Conservation (phyloP, 441 rosid species). For the Erodium trifolium region DNA sequence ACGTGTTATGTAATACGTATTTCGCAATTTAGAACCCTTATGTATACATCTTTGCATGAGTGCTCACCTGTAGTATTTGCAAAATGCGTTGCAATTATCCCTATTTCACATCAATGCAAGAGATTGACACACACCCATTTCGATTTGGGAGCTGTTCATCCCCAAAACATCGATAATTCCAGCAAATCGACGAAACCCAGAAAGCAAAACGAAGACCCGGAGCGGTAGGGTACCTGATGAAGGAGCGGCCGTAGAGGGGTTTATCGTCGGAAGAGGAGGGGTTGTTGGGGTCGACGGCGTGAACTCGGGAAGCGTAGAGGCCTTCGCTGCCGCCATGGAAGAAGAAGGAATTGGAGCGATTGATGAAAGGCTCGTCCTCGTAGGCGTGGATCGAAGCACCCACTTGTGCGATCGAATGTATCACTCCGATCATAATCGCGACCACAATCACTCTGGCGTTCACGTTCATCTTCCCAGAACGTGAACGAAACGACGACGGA, state of each 20-base stretch:
- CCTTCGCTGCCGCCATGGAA: constrained; percentile 35
- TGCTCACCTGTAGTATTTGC: too few species aligned
- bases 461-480: constrained; percentile 5
- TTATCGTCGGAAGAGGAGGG: constrained; percentile 16
- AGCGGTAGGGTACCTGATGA: constrained; percentile 15
- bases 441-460: not conserved
- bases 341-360: constrained; percentile 33
- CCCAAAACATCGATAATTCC: not conserved
- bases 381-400: constrained; percentile 36
- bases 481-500: not conserved
- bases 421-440: not conserved
- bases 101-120: not conserved
- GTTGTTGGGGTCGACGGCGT: constrained; percentile 8
- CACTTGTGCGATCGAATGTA: constrained; percentile 18
- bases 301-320: constrained; percentile 27
- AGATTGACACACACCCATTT: constrained; percentile 5
- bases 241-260: constrained; percentile 25
- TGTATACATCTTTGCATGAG: too few species aligned
- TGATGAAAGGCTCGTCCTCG: constrained; percentile 26
- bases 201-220: too few species aligned
- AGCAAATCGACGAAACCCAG: too few species aligned
- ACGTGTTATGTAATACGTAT: too few species aligned
- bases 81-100: too few species aligned
- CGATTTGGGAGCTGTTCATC: not conserved
- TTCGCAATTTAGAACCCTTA: too few species aligned